phyloP scores from a whole-genome alignment of 208 protist species.

The Acanthamoeba royreba region DNA sequence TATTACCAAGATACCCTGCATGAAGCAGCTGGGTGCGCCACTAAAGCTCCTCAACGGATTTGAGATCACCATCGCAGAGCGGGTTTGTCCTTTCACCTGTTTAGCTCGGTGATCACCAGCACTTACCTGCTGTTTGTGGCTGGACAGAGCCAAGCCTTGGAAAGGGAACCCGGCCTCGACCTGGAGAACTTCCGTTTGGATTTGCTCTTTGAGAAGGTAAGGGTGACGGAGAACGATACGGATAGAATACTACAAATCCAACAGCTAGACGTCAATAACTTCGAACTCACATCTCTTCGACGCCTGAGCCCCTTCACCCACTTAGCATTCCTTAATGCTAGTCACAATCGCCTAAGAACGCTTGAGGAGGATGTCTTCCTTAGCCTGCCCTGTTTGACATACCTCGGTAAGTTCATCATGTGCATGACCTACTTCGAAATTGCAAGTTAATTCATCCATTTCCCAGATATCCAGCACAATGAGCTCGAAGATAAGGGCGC shows the following conservation, averaged over 20 bases:
- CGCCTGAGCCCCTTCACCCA: neutral
- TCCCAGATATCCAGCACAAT: slow-evolving; percentile 8
- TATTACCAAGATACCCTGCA: neutral
- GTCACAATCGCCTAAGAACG: slow-evolving; percentile 3
- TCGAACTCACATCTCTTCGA: neutral
- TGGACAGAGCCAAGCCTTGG: neutral
- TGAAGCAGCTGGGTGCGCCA: neutral
- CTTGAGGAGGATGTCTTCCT: slow-evolving; percentile 42
- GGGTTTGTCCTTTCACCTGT: neutral
- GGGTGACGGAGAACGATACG: neutral
- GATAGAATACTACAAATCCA: neutral
- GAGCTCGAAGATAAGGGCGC: slow-evolving; percentile 24
- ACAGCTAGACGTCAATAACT: neutral
- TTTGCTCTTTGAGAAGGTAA: neutral
- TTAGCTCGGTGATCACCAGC: neutral
- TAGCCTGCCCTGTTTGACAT: neutral
- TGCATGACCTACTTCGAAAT: too few species aligned
- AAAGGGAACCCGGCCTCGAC: neutral
- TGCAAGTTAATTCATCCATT: neutral
- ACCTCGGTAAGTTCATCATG: too few species aligned
- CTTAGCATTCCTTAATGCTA: neutral
- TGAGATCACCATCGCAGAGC: neutral
- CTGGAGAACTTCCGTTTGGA: slow-evolving; percentile 34
- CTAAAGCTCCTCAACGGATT: neutral
- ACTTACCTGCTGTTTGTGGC: neutral